Evolutionary conservation across 1,139 yeast species (phyloP).

Genomic region (Meyerozyma guilliermondii): DNA sequence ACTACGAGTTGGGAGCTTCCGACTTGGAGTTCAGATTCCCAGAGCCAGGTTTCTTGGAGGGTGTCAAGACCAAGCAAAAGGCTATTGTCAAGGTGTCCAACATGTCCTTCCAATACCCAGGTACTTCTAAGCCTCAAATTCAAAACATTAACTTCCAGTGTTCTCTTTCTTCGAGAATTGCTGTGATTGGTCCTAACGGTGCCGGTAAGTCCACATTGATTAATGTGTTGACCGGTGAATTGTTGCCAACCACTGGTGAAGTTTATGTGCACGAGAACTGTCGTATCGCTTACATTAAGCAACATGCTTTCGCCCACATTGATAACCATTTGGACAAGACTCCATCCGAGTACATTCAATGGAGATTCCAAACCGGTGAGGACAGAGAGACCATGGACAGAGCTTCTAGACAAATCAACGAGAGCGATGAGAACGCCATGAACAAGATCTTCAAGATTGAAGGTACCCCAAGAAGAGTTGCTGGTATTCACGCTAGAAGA

Average conservation of each 20-base stretch:
- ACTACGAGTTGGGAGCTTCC: conserved; percentile 98
- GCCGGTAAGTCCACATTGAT: conserved; percentile 99
- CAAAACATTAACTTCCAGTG: conserved; percentile 92
- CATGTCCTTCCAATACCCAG: conserved; percentile 99
- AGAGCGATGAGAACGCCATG: conserved; percentile 96
- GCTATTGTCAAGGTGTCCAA: conserved; percentile 96
- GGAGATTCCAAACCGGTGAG: conserved; percentile 99
- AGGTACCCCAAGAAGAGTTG: conserved; percentile 97
- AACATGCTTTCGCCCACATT: conserved; percentile 99
- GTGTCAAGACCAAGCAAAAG: conserved; percentile 99
- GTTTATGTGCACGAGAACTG: conserved; percentile 99
- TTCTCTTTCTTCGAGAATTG: conserved; percentile 98
- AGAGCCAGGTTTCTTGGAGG: conserved; percentile 99
- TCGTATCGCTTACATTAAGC: conserved; percentile 99
- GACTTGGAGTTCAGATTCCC: conserved; percentile 96
- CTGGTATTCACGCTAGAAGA: conserved; percentile 94
- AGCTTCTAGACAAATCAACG: conserved; percentile 98
- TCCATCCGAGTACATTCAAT: conserved; percentile 99
- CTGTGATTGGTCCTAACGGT: conserved; percentile 99
- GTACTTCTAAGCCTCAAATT: conserved; percentile 94
- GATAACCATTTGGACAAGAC: conserved; percentile 98
- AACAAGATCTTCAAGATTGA: conserved; percentile 98
- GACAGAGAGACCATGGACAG: conserved; percentile 99
- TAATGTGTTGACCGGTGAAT: conserved; percentile 98
- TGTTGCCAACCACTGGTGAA: conserved; percentile 96